Percentiles rank a stretch among this genome's conserved stretches.
Evolutionary conservation across 2,329 filamentous ascomycete species (phyloP).

Genomic region (Trichoderma sp.): DNA sequence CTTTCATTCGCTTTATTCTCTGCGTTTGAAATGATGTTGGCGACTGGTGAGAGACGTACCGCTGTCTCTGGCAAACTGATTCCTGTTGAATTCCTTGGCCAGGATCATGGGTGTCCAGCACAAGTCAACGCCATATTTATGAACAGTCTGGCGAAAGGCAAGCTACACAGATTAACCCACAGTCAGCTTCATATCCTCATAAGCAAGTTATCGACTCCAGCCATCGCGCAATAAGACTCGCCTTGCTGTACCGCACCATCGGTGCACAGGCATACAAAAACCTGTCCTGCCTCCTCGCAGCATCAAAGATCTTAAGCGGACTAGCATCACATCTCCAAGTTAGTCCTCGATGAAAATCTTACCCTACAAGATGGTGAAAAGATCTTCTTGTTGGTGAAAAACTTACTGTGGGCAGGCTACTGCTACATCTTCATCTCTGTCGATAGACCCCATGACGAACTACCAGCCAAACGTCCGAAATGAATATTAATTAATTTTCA

Average conservation of each 20-base stretch:
- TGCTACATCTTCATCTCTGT: background rate
- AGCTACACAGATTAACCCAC: constrained; percentile 50
- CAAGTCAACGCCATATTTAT: constrained; percentile 66
- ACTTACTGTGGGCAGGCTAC: constrained; percentile 15
- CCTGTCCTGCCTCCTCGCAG: constrained; percentile 54
- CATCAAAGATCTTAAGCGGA: constrained; percentile 63
- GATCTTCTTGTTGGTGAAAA: background rate
- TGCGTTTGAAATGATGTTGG: background rate
- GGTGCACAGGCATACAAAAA: constrained; percentile 65
- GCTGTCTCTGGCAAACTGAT: constrained; percentile 61
- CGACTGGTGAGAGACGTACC: constrained; percentile 45
- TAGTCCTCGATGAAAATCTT: background rate
- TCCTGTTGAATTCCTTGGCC: constrained; percentile 70
- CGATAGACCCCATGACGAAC: constrained; percentile 19
- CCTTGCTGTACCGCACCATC: constrained; percentile 71
- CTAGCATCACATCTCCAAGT: constrained; percentile 40
- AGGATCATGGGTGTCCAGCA: constrained; percentile 75
- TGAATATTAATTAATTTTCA: background rate
- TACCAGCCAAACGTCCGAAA: background rate
- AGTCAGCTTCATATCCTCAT: constrained; percentile 25
- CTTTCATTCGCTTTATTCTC: background rate
- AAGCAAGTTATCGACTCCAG: background rate
- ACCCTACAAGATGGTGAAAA: background rate
- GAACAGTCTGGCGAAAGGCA: constrained; percentile 69
- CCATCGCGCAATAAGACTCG: constrained; percentile 28